Evolutionary conservation across 1,284 basidiomycete species (phyloP), one percentile per base, ranked within the genome.

Genomic region (Ceratorhiza oryzae-sativae): DNA sequence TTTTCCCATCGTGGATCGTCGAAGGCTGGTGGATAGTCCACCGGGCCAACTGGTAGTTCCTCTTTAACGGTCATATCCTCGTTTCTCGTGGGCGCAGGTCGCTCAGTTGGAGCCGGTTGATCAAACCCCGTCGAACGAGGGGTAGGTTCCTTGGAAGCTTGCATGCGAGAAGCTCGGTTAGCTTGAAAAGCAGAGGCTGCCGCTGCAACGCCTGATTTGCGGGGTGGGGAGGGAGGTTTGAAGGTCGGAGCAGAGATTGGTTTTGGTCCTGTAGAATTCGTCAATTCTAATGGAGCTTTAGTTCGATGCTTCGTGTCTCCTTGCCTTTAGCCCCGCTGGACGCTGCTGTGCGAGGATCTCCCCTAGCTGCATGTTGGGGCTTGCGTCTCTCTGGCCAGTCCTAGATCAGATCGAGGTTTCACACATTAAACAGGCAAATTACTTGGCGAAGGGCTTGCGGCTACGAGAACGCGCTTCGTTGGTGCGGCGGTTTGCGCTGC

Each of bases 1-100:
- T 82, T 84, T 71, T 89, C 83, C 78, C 95, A 97, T 25, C 84
- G 75, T 0, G 90, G 90, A 78, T 95, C 93, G 63, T 89, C 87
- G 36, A 81, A 80, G 0, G 86, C 85, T 0, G 90, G 80, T 23
- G 83, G 86, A 77, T 90, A 90, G 55, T 93, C 88, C 45, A 83
- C 83, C 2, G 95, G 94, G 0, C 95, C 95, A 48, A 87, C 82
- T 72, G 86, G 80, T 3, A 98, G 83, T 15, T 91, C 86, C 75
- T 95, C 90, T 8, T 94, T 80, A 18, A 97, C 80, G 0, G 87
- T 87, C 30, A 96, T 84, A 62, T 85, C 82, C 34, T 91, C 89
- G 74, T 91, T 88, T 51, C 92, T 84, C 76, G 80, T 12, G 8
- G 41, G 53, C 15, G 53, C 36, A n/a, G 42, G 8, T 30, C 67